phyloP scores from a whole-genome alignment of 2,329 filamentous ascomycete genomes.

The Mycogone perniciosa region DNA sequence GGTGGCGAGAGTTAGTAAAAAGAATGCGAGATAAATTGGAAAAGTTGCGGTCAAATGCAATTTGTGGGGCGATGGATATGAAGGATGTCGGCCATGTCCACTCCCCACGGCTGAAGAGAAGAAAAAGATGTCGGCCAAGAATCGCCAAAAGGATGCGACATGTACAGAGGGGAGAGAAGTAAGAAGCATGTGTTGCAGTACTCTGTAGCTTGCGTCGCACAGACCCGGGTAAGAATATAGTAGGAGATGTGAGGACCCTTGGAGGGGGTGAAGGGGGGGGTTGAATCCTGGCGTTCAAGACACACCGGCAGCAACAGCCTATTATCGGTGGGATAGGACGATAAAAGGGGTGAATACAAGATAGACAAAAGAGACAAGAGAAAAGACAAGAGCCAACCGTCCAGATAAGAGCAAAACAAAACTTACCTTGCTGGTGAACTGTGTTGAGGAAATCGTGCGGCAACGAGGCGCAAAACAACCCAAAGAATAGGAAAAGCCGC shows the following conservation, averaged over 20 bases:
- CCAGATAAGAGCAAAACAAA: no score
- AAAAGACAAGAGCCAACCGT: no score
- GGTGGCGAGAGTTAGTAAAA: slow-evolving; percentile 3
- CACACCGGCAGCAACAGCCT: slow-evolving; percentile 4
- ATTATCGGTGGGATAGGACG: background rate
- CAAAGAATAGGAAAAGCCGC: slow-evolving; percentile 1
- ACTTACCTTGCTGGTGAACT: background rate
- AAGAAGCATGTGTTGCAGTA: background rate
- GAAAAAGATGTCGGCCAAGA: slow-evolving; percentile 2
- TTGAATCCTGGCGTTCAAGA: slow-evolving; percentile 6
- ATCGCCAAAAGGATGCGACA: slow-evolving; percentile 4
- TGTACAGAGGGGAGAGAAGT: background rate
- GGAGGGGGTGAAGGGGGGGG: slow-evolving; percentile 6
- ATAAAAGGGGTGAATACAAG: slow-evolving; percentile 3
- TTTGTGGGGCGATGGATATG: slow-evolving; percentile 11
- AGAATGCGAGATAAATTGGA: slow-evolving; percentile 10
- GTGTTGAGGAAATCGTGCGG: slow-evolving; percentile 3
- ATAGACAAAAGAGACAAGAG: background rate
- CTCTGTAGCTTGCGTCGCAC: no score
- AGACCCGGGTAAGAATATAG: background rate
- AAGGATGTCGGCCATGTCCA: slow-evolving; percentile 6
- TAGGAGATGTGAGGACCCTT: background rate
- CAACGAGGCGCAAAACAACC: slow-evolving; percentile 1
- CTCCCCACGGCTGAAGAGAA: background rate
- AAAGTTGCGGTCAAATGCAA: slow-evolving; percentile 12